A percentile compares a stretch with the other conserved stretches of the same genome.
Conservation (phyloP, 257 asterid species). For the Dorcoceras hygrometricum region DNA sequence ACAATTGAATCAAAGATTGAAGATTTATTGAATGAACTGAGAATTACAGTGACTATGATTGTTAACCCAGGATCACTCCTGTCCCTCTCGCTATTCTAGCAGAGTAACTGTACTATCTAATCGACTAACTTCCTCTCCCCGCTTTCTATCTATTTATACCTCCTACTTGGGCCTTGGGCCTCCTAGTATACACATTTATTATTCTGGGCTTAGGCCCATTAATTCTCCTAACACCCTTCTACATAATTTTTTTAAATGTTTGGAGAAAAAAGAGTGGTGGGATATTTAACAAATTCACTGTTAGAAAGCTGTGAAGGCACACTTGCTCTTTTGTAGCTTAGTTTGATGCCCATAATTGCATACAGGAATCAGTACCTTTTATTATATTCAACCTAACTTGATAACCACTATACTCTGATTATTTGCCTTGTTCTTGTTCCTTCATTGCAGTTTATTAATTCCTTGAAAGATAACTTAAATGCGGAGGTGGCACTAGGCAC, state of each 20-base stretch:
- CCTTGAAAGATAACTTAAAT: conserved; percentile 91
- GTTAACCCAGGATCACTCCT: no score
- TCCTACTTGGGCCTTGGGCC: no score
- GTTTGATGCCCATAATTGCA: conserved; percentile 13
- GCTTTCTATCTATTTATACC: no score
- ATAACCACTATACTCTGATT: conserved; percentile 17
- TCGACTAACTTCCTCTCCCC: no score
- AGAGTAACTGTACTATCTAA: no score
- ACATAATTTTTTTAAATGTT: neutral
- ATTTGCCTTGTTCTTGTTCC: conserved; percentile 17
- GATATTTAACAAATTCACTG: conserved; percentile 7
- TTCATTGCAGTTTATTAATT: conserved; percentile 71
- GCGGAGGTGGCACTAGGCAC: conserved; percentile 99
- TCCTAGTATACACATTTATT: no score
- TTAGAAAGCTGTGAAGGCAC: conserved; percentile 5
- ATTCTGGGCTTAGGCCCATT: no score
- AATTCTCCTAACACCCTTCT: no score
- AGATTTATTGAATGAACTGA: no score
- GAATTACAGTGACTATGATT: no score
- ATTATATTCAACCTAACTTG: conserved; percentile 5
- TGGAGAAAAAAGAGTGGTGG: conserved; percentile 6
- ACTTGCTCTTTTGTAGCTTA: neutral
- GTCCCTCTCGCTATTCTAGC: no score
- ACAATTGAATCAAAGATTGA: no score
- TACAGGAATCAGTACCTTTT: neutral